A percentile compares a stretch with the other conserved stretches of the same genome.
These are phyloP conservation scores for Mycena haematopus DNA, from an alignment of 768 basidiomycete genomes.

Conservation along the genomic window DNA sequence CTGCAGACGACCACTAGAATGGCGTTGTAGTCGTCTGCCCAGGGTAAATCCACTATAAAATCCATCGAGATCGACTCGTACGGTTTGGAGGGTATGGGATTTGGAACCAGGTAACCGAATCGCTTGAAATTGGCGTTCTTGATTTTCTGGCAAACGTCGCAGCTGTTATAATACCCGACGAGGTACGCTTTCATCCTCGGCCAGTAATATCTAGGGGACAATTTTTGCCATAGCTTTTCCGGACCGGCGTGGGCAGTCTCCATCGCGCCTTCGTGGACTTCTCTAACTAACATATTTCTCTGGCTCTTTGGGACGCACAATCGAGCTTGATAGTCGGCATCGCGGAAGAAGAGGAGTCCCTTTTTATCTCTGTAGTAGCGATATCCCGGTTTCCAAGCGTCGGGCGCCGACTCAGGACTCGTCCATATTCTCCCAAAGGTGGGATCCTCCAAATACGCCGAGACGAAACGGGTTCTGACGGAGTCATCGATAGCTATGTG, in stretches of 20 bases:
- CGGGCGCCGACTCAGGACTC: accelerated
- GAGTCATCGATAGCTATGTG: neutral
- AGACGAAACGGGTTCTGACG: neutral
- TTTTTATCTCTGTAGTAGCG: neutral
- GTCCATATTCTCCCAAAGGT: neutral
- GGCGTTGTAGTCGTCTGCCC: conserved; percentile 21
- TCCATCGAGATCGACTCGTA: conserved; percentile 36
- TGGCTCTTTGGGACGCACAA: neutral
- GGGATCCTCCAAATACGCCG: neutral
- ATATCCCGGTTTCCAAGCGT: neutral
- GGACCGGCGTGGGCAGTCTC: neutral
- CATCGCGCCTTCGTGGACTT: neutral
- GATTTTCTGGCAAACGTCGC: conserved; percentile 5
- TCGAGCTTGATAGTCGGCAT: neutral
- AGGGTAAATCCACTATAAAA: conserved; percentile 35
- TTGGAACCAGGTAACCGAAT: conserved; percentile 29
- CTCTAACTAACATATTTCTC: neutral
- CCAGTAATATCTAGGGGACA: neutral
- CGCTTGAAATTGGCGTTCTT: neutral
- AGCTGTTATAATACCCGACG: neutral
- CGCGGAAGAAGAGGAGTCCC: neutral
- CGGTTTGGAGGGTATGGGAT: conserved; percentile 31
- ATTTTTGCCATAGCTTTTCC: neutral
- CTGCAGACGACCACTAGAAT: conserved; percentile 1
- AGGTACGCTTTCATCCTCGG: neutral